Conservation (phyloP, 331 rosid species). For the Quercus lobata region DNA sequence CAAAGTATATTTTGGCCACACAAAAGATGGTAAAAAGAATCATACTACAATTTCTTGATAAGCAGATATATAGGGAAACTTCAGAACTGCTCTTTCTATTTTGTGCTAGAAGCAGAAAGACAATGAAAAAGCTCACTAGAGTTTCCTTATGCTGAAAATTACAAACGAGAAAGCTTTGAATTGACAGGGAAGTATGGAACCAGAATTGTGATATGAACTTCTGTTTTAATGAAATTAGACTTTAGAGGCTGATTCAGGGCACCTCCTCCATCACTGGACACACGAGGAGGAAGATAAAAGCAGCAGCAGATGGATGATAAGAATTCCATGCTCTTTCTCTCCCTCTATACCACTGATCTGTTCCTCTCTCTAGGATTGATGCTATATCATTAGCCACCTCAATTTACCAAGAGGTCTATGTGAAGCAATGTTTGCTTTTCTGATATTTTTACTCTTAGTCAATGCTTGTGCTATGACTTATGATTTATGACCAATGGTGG, state of each 20-base stretch:
- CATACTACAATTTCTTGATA: not conserved
- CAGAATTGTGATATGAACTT: not conserved
- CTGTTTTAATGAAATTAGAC: not conserved
- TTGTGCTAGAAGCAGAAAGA: not conserved
- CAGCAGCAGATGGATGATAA: conserved; percentile 12
- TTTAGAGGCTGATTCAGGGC: not conserved
- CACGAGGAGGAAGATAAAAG: not conserved
- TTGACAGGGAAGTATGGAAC: not conserved
- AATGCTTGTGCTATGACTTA: not conserved
- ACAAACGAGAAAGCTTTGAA: not conserved
- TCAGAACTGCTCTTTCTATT: not conserved
- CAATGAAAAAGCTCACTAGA: not conserved
- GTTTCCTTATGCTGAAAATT: not conserved
- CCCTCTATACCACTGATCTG: not conserved
- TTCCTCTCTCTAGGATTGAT: not conserved
- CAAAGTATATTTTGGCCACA: not conserved
- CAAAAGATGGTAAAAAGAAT: not conserved
- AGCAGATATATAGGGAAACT: not conserved
- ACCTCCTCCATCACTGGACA: not conserved
- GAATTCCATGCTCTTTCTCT: not conserved
- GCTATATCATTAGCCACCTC: not conserved
- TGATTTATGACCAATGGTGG: not conserved
- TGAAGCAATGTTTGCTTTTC: not conserved
- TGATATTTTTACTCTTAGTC: not conserved
- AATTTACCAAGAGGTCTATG: too few relatives aligned